Evolutionary conservation across 2,329 filamentous ascomycete genomes (phyloP).

Genomic region (Penicillium sp.): DNA sequence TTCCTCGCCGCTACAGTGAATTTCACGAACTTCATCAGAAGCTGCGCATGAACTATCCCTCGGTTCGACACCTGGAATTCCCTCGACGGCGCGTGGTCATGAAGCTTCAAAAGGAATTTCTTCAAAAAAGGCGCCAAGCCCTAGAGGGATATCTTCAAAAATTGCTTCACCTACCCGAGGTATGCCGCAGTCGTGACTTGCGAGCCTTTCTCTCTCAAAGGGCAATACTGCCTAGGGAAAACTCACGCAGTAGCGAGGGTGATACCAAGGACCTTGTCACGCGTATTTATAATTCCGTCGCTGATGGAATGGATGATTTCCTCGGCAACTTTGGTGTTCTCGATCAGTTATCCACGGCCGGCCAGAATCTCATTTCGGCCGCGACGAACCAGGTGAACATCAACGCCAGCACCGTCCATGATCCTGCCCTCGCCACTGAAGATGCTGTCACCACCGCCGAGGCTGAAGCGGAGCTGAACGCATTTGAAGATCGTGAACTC

Average conservation of each 20-base stretch:
- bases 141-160: conserved; percentile 83
- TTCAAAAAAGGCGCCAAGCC: conserved; percentile 80
- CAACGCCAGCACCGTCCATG: conserved; percentile 49
- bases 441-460: conserved; percentile 61
- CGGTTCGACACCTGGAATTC: conserved; percentile 86
- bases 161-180: conserved; percentile 81
- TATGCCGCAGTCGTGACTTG: conserved; percentile 89
- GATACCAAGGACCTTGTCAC: conserved; percentile 82
- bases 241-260: conserved; percentile 56
- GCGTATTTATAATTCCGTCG: conserved; percentile 91
- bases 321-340: conserved; percentile 93
- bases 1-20: conserved; percentile 92
- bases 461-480: conserved; percentile 89
- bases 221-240: conserved; percentile 68
- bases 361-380: conserved; percentile 71
- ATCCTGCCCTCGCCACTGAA: conserved; percentile 46
- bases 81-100: conserved; percentile 88
- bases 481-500: conserved; percentile 84
- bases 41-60: conserved; percentile 78
- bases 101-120: conserved; percentile 93
- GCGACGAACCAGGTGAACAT: conserved; percentile 47
- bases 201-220: conserved; percentile 88
- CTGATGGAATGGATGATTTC: conserved; percentile 97
- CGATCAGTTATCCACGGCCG: conserved; percentile 88
- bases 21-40: conserved; percentile 95